Conservation (phyloP, 768 basidiomycete genomes). For the Chlorophyllum brunneum region DNA sequence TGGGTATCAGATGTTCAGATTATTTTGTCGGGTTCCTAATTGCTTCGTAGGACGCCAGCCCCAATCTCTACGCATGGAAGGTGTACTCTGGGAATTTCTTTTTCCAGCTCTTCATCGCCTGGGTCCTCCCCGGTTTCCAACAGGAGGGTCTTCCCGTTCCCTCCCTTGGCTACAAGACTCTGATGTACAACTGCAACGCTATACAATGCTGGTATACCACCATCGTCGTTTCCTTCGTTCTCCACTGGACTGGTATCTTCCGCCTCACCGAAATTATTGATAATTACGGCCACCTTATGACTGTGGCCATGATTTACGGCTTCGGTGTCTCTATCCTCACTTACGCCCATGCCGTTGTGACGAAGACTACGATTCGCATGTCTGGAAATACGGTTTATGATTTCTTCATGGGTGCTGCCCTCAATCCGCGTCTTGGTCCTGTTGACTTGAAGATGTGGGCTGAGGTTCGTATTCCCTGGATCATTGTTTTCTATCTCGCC, state of each 20-base stretch:
- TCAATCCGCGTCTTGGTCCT: slow-evolving; percentile 89
- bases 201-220: slow-evolving; percentile 81
- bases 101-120: slow-evolving; percentile 88
- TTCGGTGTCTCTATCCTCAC: slow-evolving; percentile 77
- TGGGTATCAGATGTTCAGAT: slow-evolving; percentile 26
- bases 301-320: slow-evolving; percentile 90
- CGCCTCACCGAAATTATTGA: slow-evolving; percentile 93
- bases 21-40: background rate
- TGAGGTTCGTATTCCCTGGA: slow-evolving; percentile 96
- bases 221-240: slow-evolving; percentile 63
- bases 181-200: slow-evolving; percentile 98
- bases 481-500: slow-evolving; percentile 89
- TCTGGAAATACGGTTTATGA: slow-evolving; percentile 95
- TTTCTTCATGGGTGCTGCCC: slow-evolving; percentile 91
- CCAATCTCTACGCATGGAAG: slow-evolving; percentile 84
- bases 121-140: slow-evolving; percentile 84
- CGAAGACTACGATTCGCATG: slow-evolving; percentile 85
- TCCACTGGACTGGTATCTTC: slow-evolving; percentile 82
- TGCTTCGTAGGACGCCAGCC: slow-evolving; percentile 77
- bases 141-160: slow-evolving; percentile 97
- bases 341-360: slow-evolving; percentile 74
- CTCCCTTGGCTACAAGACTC: slow-evolving; percentile 86
- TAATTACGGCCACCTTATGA: slow-evolving; percentile 94
- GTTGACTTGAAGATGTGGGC: slow-evolving; percentile 99
- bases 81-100: slow-evolving; percentile 86